Evolutionary conservation across 2,329 filamentous ascomycete genomes (phyloP).

Genomic region (Hypoxylon sp.): DNA sequence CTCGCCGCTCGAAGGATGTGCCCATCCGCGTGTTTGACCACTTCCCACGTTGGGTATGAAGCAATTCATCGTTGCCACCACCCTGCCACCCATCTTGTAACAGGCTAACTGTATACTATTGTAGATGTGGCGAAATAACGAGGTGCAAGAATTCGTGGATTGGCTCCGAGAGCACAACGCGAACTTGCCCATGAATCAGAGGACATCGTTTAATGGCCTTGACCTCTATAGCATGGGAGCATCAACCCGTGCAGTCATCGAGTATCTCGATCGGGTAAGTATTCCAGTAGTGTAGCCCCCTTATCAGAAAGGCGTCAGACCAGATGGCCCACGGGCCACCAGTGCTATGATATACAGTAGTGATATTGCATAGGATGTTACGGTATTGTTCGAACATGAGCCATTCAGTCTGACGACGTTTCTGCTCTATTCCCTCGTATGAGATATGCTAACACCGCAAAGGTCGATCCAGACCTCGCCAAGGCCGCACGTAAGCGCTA

Average conservation of each 20-base stretch:
- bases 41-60: constrained; percentile 61
- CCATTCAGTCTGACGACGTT: no score
- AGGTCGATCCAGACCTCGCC: constrained; percentile 58
- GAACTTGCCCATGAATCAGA: constrained; percentile 36
- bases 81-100: not conserved
- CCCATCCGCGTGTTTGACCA: constrained; percentile 59
- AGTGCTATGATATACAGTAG: no score
- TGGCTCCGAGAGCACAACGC: constrained; percentile 62
- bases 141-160: constrained; percentile 63
- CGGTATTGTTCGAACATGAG: no score
- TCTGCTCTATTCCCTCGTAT: no score
- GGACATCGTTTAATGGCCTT: constrained; percentile 61
- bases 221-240: constrained; percentile 54
- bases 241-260: constrained; percentile 46
- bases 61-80: not conserved
- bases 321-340: no score
- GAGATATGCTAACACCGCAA: not conserved
- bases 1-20: constrained; percentile 46
- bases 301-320: no score
- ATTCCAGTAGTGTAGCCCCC: not conserved
- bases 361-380: no score
- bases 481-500: constrained; percentile 60
- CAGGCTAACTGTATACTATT: constrained; percentile 1
- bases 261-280: constrained; percentile 58
- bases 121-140: constrained; percentile 66